Base-by-base conservation (phyloP, 2,329 filamentous ascomycete genomes). In the Teratosphaeria viscida region DNA sequence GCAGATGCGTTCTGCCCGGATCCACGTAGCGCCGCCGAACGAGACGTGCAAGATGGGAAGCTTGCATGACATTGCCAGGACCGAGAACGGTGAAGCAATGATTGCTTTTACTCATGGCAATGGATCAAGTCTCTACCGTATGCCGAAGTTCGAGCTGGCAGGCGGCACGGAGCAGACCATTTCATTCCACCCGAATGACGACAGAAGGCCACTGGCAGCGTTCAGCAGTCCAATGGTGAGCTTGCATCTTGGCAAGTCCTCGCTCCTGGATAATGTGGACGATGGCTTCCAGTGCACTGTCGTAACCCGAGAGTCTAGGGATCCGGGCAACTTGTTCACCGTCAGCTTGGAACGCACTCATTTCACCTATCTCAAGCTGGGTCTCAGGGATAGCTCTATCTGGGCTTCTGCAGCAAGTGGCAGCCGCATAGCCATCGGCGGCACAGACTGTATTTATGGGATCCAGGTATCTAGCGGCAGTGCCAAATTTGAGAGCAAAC, bases 1-100 rank as follows among this genome's bases (percentile, higher is more conserved):
- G 2, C 66, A 72, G 37, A 63, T 68, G 2, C 53, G 69, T 66
- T 26, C 69, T 69, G 4, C 65, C 62, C 49, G 57, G 63, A 35
- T 65, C 66, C 59, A 60, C 8, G 43, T 58, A 16, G 34, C 23
- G 5, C 2, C 57, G 29, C 60, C 29, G 23, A 16, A 5, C 27
- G 29, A 2, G 19, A 55, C 11, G 35, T 56, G 4, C 56, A 57
- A 19, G 5, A 55, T 1, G 37, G 53, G 2, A 35, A 55, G 10
- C 49, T 49, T 19, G 23, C 34, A 27, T 14, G 47, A 55, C 32
- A 35, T 39, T 16, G 32, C 29, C 35, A 19, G 16, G 16, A 49
- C 16, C 19, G n/a, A 11, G 14, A 29, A 26, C 29, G 43, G 19
- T 54, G 53, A 7, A 32, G 53, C 53, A 54, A 37, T 54, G 53